Percentiles rank a stretch among this genome's conserved stretches.
phyloP scores from a whole-genome alignment of 2,329 filamentous ascomycete genomes.

The Stagonosporopsis chrysanthemi region DNA sequence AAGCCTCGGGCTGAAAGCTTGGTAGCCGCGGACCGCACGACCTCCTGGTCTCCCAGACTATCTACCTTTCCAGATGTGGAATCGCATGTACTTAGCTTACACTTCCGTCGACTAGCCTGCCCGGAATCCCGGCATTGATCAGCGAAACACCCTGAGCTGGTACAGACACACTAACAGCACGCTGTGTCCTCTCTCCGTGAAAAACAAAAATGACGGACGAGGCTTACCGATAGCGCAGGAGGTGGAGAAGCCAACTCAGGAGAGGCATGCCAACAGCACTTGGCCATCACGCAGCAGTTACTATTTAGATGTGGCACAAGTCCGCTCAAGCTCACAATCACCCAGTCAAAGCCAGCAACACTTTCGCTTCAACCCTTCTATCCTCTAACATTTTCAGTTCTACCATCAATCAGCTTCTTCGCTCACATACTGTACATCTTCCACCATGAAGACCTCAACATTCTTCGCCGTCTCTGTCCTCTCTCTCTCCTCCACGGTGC shows the following conservation, averaged over 20 bases:
- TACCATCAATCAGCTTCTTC: not conserved
- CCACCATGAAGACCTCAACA: constrained; percentile 11
- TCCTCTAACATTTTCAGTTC: not conserved
- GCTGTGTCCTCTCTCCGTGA: not conserved
- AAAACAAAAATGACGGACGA: constrained; percentile 6
- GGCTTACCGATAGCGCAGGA: not conserved
- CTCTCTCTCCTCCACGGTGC: constrained; percentile 25
- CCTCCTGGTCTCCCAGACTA: not conserved
- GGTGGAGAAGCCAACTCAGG: not conserved
- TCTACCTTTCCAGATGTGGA: not conserved
- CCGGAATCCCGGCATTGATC: not conserved
- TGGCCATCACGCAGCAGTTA: not conserved
- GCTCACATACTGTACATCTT: not conserved
- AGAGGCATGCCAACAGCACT: not conserved
- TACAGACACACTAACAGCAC: not conserved
- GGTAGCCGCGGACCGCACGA: constrained; percentile 3
- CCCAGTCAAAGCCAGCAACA: too few species aligned
- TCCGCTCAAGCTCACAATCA: not conserved
- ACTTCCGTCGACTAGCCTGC: not conserved
- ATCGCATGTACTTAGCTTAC: not conserved
- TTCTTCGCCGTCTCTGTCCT: constrained; percentile 25
- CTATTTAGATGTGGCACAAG: constrained; percentile 3
- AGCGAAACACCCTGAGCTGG: constrained; percentile 4
- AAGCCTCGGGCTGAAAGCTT: constrained; percentile 9
- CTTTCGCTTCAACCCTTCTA: not conserved